Evolutionary conservation across 805 yeast species (phyloP), one percentile per base, ranked within the genome.

Genomic region (Isabelozyma rhagii): DNA sequence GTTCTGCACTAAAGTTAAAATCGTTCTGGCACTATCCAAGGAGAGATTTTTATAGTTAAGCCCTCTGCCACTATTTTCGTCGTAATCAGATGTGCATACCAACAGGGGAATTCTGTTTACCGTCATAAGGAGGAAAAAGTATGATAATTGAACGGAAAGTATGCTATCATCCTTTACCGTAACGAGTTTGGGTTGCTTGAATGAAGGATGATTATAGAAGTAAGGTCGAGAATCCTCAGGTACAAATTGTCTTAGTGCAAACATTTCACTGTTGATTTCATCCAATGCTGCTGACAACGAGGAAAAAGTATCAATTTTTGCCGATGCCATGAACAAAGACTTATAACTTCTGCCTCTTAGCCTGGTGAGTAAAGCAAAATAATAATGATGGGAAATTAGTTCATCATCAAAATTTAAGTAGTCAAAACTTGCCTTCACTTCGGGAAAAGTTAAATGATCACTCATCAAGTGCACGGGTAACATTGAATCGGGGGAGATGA

Each of bases 121-220:
- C 10, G 52, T 51, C 56, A 55, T 51, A 21, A 54, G 18, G 31
- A 40, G 48, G 29, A 40, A 40, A 41, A 39, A 39, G 17, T 39
- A 39, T 8, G 18, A 14, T n/a, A 39, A 14, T 14, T 39, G 18
- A 8, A 15, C 15, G 4, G 18, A 8, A 14, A 39, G 18, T 8
- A 8, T 39, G 9, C 15, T 39, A n/a, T 14, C 41, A 39, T 39
- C 41, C 10, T 39, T 15, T 11, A 39, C 1, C 8, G 15, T 15
- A 8, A 2, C 14, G 5, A 39, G 9, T 14, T 63, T 64, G 6
- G 9, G 15, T 39, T 28, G 41, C 10, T 46, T 51, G 51, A 73
- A 73, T 8, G 56, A 53, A 4, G 69, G 67, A 44, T 70, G 75
- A 46, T 64, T 59, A 48, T 54, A 64, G 46, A 71, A 67, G 10